These are phyloP conservation scores for Vicia sativa DNA, from an alignment of 306 rosid genomes.

Conservation along the genomic window DNA sequence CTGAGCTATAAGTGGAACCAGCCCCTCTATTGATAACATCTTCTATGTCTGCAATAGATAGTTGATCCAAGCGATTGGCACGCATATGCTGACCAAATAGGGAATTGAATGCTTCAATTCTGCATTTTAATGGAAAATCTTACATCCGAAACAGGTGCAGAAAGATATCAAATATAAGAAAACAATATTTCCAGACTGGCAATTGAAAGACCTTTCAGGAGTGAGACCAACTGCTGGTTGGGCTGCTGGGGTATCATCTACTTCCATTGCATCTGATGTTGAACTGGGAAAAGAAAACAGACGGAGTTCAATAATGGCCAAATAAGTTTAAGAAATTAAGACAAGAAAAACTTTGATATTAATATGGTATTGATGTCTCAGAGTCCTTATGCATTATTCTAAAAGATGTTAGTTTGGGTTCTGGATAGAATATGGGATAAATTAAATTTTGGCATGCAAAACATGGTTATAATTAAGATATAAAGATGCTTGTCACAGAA, in stretches of 20 bases:
- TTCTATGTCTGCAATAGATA: constrained; percentile 72
- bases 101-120: constrained; percentile 77
- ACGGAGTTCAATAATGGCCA: constrained; percentile 37
- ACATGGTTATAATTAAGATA: neutral
- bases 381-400: constrained; percentile 11
- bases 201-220: constrained; percentile 66
- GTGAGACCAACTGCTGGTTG: constrained; percentile 58
- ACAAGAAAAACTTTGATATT: constrained; percentile 6
- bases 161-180: neutral
- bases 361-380: too few species aligned
- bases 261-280: constrained; percentile 68
- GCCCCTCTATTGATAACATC: constrained; percentile 58
- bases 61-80: constrained; percentile 62
- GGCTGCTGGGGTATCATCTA: constrained; percentile 59
- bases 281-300: constrained; percentile 43
- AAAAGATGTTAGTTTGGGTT: constrained; percentile 26
- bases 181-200: neutral
- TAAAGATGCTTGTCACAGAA: constrained; percentile 9
- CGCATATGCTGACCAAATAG: constrained; percentile 86
- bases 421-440: constrained; percentile 18
- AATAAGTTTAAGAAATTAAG: constrained; percentile 8
- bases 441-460: neutral
- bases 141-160: constrained; percentile 23
- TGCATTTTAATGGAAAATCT: constrained; percentile 39
- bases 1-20: constrained; percentile 50